Evolutionary conservation across 2,329 filamentous ascomycete species (phyloP).

Genomic region (Emydomyces testavorans): DNA sequence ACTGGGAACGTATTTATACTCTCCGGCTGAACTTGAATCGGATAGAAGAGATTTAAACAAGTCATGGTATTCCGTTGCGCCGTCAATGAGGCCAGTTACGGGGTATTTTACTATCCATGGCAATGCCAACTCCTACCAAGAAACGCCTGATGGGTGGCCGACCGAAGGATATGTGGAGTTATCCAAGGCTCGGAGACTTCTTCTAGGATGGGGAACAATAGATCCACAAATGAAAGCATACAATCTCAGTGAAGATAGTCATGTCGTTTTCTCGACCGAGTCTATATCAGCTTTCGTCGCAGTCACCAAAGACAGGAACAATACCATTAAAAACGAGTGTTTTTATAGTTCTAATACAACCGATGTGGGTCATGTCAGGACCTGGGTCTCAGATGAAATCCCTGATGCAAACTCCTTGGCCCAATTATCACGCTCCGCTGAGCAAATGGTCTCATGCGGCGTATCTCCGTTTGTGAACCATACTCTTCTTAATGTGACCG

Average conservation of each 20-base stretch:
- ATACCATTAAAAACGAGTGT: constrained; percentile 42
- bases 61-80: constrained; percentile 44
- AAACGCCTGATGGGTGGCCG: constrained; percentile 53
- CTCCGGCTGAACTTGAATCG: constrained; percentile 37
- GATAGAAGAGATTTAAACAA: constrained; percentile 48
- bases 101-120: constrained; percentile 43
- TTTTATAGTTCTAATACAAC: constrained; percentile 38
- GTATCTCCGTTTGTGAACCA: constrained; percentile 49
- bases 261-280: constrained; percentile 41
- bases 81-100: constrained; percentile 36
- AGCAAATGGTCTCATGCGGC: constrained; percentile 44
- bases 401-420: constrained; percentile 20
- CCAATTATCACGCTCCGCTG: constrained; percentile 27
- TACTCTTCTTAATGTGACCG: constrained; percentile 43
- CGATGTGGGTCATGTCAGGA: constrained; percentile 38
- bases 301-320: constrained; percentile 29
- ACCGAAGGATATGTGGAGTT: constrained; percentile 49
- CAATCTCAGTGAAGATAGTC: constrained; percentile 41
- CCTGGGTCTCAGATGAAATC: constrained; percentile 39
- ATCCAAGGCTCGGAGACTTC: constrained; percentile 41
- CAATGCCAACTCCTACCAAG: constrained; percentile 27
- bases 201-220: constrained; percentile 46
- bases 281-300: constrained; percentile 34
- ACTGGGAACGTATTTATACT: constrained; percentile 44
- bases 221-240: constrained; percentile 48